These are phyloP conservation scores for Metrosideros polymorpha DNA, from an alignment of 441 rosid genomes.

Conservation along the genomic window DNA sequence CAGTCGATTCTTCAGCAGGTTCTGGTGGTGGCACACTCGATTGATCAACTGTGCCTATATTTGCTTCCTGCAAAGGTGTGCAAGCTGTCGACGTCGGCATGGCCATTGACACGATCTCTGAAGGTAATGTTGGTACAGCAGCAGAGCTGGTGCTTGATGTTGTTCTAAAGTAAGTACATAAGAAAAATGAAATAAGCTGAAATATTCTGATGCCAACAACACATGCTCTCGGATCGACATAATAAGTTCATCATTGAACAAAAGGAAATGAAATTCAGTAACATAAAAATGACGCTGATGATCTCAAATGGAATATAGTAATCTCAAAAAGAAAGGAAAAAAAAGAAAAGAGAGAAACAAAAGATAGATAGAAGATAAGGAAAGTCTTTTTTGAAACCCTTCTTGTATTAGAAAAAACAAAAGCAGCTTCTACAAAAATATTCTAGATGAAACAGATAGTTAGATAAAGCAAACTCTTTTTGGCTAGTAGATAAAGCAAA, in stretches of 20 bases:
- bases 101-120: conserved; percentile 40
- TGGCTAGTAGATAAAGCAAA: background rate
- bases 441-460: background rate
- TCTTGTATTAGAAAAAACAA: background rate
- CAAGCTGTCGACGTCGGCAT: background rate
- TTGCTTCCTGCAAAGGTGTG: background rate
- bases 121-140: conserved; percentile 64
- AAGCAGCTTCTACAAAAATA: background rate
- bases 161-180: conserved; percentile 28
- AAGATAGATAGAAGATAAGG: background rate
- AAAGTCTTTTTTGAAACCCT: background rate
- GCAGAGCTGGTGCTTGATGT: conserved; percentile 42
- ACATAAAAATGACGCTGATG: background rate
- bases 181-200: background rate
- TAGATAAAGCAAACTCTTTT: background rate
- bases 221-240: background rate
- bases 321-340: background rate
- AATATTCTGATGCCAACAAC: background rate
- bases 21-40: background rate
- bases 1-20: background rate
- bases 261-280: background rate
- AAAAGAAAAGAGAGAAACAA: background rate
- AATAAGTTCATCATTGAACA: background rate
- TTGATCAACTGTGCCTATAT: background rate
- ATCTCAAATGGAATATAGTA: background rate